Percentiles rank a stretch among this genome's conserved stretches.
Conservation (phyloP, 1,139 yeast genomes). For the Kazachstania sp. region DNA sequence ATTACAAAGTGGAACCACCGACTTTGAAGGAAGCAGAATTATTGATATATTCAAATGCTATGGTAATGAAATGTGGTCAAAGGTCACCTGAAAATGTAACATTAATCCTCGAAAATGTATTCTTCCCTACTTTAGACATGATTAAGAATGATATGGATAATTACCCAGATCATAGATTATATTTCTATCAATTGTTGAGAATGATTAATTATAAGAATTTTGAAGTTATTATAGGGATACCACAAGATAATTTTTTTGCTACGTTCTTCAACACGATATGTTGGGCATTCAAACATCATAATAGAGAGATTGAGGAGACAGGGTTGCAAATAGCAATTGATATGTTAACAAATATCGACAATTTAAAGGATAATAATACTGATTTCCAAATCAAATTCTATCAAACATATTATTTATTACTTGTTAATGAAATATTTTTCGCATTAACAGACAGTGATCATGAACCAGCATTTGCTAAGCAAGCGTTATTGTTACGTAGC, state of each 20-base stretch:
- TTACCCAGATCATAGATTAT: constrained; percentile 94
- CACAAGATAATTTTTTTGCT: constrained; percentile 77
- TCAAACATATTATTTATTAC: constrained; percentile 75
- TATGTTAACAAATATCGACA: constrained; percentile 70
- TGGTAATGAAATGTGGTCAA: constrained; percentile 79
- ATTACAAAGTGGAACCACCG: constrained; percentile 76
- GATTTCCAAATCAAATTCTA: constrained; percentile 70
- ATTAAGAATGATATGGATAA: constrained; percentile 88
- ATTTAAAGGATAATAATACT: constrained; percentile 59
- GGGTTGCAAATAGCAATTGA: constrained; percentile 77
- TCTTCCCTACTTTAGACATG: constrained; percentile 89
- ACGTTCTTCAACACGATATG: constrained; percentile 83
- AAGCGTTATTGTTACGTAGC: constrained; percentile 72
- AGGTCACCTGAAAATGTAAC: constrained; percentile 82
- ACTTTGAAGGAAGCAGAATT: constrained; percentile 97
- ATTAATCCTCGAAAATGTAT: constrained; percentile 73
- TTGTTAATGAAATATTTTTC: constrained; percentile 79
- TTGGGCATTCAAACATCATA: constrained; percentile 96
- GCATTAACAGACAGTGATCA: constrained; percentile 95
- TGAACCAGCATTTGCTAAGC: constrained; percentile 85
- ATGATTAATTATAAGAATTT: constrained; percentile 79
- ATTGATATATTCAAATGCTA: constrained; percentile 79
- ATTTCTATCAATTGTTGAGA: constrained; percentile 78
- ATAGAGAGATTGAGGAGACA: constrained; percentile 84
- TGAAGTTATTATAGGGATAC: constrained; percentile 72